Percentiles rank a stretch among this genome's conserved stretches.
These are phyloP conservation scores for Hymenoscyphus occultus DNA, from an alignment of 2,329 filamentous ascomycete species.

Conservation along the genomic window DNA sequence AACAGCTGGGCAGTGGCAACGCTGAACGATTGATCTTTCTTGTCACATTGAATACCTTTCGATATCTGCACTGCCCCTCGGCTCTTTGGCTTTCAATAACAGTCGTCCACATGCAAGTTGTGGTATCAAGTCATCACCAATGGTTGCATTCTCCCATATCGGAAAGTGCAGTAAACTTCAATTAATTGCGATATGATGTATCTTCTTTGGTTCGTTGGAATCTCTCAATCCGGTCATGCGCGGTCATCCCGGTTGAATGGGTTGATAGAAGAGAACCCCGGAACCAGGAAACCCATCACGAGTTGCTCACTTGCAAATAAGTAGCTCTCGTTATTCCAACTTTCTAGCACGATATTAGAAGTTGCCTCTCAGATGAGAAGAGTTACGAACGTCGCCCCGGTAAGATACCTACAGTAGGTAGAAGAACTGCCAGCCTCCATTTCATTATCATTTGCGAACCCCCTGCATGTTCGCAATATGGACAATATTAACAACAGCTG, in stretches of 20 bases:
- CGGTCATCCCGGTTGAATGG: not conserved
- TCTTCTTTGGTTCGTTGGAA: not conserved
- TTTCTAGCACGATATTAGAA: too few relatives aligned
- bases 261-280: not conserved
- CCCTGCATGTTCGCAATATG: too few relatives aligned
- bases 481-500: not conserved
- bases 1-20: not conserved
- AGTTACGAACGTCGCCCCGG: too few relatives aligned
- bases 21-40: not conserved
- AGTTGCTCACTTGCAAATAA: too few relatives aligned
- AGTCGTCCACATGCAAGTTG: not conserved
- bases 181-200: not conserved
- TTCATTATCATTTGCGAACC: too few relatives aligned
- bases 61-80: not conserved
- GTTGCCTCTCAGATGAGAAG: too few relatives aligned
- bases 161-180: not conserved
- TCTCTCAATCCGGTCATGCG: conserved; percentile 1
- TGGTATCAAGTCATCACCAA: not conserved
- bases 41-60: not conserved
- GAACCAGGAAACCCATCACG: too few relatives aligned
- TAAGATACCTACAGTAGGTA: too few relatives aligned
- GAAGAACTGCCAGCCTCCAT: too few relatives aligned
- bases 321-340: too few relatives aligned
- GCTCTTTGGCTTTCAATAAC: not conserved
- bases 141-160: not conserved